Conservation (phyloP, 257 asterid genomes). For the Solanum ossicruentum region DNA sequence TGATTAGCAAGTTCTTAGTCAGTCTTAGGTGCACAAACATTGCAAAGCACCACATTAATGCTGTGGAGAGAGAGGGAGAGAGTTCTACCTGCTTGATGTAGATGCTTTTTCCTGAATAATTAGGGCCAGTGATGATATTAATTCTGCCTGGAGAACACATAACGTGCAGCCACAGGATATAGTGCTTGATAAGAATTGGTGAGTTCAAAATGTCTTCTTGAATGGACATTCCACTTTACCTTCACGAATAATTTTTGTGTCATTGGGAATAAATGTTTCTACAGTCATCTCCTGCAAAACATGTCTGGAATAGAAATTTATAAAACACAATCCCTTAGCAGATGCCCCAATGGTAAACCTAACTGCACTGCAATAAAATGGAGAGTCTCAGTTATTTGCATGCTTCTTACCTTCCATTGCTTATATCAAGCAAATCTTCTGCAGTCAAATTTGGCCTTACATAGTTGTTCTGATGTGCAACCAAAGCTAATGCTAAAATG, state of each 20-base stretch:
- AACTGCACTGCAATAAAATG: neutral
- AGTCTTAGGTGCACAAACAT: neutral
- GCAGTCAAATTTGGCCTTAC: constrained; percentile 83
- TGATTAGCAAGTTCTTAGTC: neutral
- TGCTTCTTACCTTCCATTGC: constrained; percentile 78
- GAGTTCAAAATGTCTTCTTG: neutral
- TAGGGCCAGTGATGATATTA: constrained; percentile 87
- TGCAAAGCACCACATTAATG: neutral
- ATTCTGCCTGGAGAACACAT: constrained; percentile 50
- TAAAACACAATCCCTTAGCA: neutral
- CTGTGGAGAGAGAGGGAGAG: neutral
- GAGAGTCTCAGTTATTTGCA: neutral
- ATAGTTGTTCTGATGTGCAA: constrained; percentile 94
- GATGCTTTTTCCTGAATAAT: constrained; percentile 94
- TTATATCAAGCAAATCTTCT: constrained; percentile 66
- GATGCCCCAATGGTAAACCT: neutral
- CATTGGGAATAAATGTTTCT: constrained; percentile 90
- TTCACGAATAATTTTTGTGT: constrained; percentile 65
- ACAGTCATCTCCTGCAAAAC: constrained; percentile 96
- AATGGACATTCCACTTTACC: constrained; percentile 24
- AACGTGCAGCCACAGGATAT: neutral
- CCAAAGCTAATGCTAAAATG: constrained; percentile 67
- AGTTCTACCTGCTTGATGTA: constrained; percentile 73
- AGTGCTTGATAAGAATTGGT: neutral
- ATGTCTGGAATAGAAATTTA: constrained; percentile 45